Conservation (phyloP, 2,329 filamentous ascomycete genomes). For the Rhexocercosporidium sp. region DNA sequence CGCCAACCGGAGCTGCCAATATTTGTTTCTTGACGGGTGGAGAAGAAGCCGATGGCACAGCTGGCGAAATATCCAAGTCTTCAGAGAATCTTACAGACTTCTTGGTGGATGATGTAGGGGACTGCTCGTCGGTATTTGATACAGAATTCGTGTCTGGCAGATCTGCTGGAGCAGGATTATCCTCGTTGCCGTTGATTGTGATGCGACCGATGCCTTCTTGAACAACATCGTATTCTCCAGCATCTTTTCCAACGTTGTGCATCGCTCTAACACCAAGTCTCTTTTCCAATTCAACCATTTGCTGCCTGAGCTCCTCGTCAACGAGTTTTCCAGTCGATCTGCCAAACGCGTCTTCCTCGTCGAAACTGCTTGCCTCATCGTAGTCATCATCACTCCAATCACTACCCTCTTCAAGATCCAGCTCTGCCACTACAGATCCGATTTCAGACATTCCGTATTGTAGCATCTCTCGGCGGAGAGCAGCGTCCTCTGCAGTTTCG, state of each 20-base stretch:
- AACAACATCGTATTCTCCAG: constrained; percentile 41
- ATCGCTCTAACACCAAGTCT: constrained; percentile 65
- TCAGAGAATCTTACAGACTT: constrained; percentile 86
- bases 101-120: constrained; percentile 37
- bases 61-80: constrained; percentile 70
- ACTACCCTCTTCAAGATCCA: constrained; percentile 76
- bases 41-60: constrained; percentile 37
- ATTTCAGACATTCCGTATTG: constrained; percentile 88
- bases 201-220: constrained; percentile 63
- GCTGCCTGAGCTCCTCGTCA: constrained; percentile 71
- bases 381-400: constrained; percentile 61
- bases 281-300: constrained; percentile 86
- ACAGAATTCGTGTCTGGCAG: constrained; percentile 8
- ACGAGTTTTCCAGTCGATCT: constrained; percentile 71
- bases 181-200: constrained; percentile 49
- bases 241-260: constrained; percentile 60
- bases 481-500: constrained; percentile 81
- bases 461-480: constrained; percentile 85
- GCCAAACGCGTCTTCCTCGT: constrained; percentile 73
- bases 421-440: constrained; percentile 88
- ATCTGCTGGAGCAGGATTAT: constrained; percentile 23
- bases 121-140: background rate
- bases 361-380: constrained; percentile 57
- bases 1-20: constrained; percentile 50
- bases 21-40: constrained; percentile 18